phyloP scores from a whole-genome alignment of 179 eudicot genomes.

The Camellia oleifera region DNA sequence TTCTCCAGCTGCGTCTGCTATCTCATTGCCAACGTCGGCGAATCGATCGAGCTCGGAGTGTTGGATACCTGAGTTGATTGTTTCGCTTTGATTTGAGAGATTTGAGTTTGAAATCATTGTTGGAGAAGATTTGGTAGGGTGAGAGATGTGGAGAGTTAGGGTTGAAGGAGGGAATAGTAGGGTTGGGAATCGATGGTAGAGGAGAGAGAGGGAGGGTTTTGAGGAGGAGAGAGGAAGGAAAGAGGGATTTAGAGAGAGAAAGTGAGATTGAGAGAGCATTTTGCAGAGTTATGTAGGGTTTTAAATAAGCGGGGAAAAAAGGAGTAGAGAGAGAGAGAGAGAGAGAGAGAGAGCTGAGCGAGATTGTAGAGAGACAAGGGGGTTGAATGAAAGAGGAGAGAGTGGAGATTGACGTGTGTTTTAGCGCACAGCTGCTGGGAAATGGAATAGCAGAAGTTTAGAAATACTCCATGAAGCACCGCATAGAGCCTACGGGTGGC shows the following conservation, averaged over 20 bases:
- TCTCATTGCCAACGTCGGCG: conserved; percentile 45
- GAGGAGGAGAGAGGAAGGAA: conserved; percentile 25
- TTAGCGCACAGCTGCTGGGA: no score
- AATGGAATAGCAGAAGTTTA: no score
- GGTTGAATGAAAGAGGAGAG: neutral
- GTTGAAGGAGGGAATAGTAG: neutral
- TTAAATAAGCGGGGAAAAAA: conserved; percentile 25
- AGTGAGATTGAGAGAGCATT: conserved; percentile 43
- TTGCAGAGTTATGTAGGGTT: conserved; percentile 12
- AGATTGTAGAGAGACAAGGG: neutral
- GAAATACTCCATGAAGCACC: no score
- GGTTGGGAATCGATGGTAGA: conserved; percentile 14
- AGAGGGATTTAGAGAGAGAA: conserved; percentile 30
- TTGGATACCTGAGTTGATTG: conserved; percentile 6
- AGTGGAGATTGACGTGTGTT: conserved; percentile 10
- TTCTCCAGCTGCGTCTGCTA: conserved; percentile 86
- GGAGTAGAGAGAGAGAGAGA: conserved; percentile 17
- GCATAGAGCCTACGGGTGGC: no score
- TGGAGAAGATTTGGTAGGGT: conserved; percentile 10
- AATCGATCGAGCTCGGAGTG: conserved; percentile 35
- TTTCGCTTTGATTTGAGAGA: conserved; percentile 5
- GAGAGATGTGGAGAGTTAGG: conserved; percentile 24
- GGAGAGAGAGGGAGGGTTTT: conserved; percentile 21
- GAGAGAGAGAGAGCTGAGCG: no score
- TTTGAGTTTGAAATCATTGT: conserved; percentile 34